Conservation (phyloP, 2,329 filamentous ascomycete genomes). For the Aspergillus aculeatus region DNA sequence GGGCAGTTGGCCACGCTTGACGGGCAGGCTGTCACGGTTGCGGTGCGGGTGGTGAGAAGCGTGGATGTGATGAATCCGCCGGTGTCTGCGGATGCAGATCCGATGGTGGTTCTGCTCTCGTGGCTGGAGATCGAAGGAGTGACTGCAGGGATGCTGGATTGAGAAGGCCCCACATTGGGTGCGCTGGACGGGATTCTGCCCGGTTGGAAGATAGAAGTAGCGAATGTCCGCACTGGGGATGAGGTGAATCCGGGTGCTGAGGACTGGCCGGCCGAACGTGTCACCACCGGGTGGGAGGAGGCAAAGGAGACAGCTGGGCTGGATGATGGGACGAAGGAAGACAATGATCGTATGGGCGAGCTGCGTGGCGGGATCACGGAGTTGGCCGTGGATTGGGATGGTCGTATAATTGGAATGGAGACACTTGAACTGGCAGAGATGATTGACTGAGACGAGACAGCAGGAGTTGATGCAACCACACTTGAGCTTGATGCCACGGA, state of each 20-base stretch:
- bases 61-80: background rate
- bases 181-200: background rate
- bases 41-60: background rate
- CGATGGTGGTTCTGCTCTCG: background rate
- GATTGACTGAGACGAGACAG: background rate
- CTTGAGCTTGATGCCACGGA: no score
- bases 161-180: rapidly evolving
- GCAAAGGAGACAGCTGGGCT: background rate
- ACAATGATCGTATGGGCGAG: no score
- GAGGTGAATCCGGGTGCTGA: background rate
- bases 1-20: background rate
- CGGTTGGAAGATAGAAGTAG: background rate
- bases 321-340: background rate
- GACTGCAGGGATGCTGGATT: no score
- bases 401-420: background rate
- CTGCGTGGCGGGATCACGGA: no score
- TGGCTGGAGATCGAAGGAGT: background rate
- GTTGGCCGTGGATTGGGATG: no score
- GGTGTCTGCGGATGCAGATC: background rate
- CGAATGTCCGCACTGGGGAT: background rate
- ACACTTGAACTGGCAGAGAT: background rate
- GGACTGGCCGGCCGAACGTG: background rate
- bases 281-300: background rate
- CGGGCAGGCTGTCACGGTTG: background rate
- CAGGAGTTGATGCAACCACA: no score